Conservation (phyloP, 805 yeast species). For the Monosporozyma siamensis region DNA sequence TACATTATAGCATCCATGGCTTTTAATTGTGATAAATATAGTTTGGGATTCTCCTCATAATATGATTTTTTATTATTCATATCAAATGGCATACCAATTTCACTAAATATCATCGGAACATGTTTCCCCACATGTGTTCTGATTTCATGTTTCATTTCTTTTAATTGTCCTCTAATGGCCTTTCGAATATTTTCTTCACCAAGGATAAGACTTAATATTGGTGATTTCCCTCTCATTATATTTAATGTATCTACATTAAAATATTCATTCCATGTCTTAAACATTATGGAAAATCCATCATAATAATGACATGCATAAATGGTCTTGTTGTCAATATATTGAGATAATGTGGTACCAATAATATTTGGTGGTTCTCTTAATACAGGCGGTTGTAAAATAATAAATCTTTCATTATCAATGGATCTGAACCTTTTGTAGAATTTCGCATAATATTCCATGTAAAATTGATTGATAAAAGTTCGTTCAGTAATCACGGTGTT, state of each 20-base stretch:
- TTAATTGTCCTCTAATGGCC: slow-evolving; percentile 58
- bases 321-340: slow-evolving; percentile 45
- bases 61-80: slow-evolving; percentile 79
- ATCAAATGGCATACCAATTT: slow-evolving; percentile 96
- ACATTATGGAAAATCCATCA: slow-evolving; percentile 90
- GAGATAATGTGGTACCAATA: slow-evolving; percentile 35
- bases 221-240: slow-evolving; percentile 68
- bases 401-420: slow-evolving; percentile 38
- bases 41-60: slow-evolving; percentile 43
- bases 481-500: slow-evolving; percentile 35
- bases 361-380: slow-evolving; percentile 66
- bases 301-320: slow-evolving; percentile 84
- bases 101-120: slow-evolving; percentile 75
- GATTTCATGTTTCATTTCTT: slow-evolving; percentile 59
- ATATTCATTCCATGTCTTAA: slow-evolving; percentile 74
- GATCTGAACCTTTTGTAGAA: slow-evolving; percentile 43
- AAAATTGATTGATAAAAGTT: slow-evolving; percentile 55
- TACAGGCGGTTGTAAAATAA: slow-evolving; percentile 76
- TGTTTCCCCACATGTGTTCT: slow-evolving; percentile 45
- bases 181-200: slow-evolving; percentile 76
- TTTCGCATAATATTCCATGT: slow-evolving; percentile 49
- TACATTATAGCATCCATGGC: slow-evolving; percentile 76
- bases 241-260: slow-evolving; percentile 89
- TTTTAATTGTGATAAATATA: slow-evolving; percentile 61
- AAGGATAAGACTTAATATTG: slow-evolving; percentile 63